Evolutionary conservation across 2,329 filamentous ascomycete genomes (phyloP).

Genomic region (Metarhizium brunneum): DNA sequence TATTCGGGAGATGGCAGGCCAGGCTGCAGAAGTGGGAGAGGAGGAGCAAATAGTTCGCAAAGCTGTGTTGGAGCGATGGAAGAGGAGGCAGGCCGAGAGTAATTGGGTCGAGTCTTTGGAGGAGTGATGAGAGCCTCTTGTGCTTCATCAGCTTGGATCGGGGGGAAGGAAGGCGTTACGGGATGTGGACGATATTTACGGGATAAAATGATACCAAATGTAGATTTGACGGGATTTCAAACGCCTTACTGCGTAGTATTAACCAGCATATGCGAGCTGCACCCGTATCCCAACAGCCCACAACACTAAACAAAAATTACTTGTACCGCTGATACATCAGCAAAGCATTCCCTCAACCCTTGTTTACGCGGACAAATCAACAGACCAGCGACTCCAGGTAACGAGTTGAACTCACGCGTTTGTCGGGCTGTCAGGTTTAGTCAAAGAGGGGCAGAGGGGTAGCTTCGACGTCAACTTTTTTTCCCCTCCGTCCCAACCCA

Average conservation of each 20-base stretch:
- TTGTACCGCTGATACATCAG: no score
- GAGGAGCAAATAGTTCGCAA: slow-evolving; percentile 42
- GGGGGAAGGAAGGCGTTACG: neutral
- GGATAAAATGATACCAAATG: neutral
- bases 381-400: no score
- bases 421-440: neutral
- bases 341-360: no score
- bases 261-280: no score
- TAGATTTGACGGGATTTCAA: neutral
- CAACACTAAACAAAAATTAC: no score
- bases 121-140: neutral
- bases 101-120: slow-evolving; percentile 32
- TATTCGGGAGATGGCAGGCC: slow-evolving; percentile 44
- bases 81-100: slow-evolving; percentile 38
- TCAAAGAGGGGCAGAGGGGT: neutral
- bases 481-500: neutral
- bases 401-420: no score
- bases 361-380: no score
- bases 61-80: slow-evolving; percentile 40
- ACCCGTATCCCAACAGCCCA: no score
- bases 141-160: neutral
- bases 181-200: neutral
- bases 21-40: slow-evolving; percentile 41
- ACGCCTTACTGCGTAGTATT: no score
- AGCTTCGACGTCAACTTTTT: neutral